A percentile compares a stretch with the other conserved stretches of the same genome.
Conservation (phyloP, 345 rosid species). For the Linum usitatissimum region DNA sequence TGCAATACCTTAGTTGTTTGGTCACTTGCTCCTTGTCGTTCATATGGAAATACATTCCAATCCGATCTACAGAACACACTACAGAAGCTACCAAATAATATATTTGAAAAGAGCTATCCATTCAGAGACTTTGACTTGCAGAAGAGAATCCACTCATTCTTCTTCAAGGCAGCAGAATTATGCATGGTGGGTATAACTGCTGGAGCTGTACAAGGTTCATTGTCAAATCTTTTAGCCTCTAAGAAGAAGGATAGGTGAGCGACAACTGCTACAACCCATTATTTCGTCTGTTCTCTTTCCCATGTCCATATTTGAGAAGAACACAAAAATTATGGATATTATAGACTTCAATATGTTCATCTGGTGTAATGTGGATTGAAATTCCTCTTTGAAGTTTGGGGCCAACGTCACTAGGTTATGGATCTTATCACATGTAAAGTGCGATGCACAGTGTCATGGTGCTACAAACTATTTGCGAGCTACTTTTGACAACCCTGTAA, state of each 20-base stretch:
- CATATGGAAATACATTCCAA: constrained; percentile 81
- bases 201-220: constrained; percentile 75
- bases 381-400: too few relatives aligned
- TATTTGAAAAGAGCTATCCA: constrained; percentile 86
- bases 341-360: too few relatives aligned
- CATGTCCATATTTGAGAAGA: background rate
- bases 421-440: too few relatives aligned
- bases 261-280: constrained; percentile 2
- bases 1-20: constrained; percentile 85
- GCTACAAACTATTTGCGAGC: background rate
- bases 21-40: constrained; percentile 90
- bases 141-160: constrained; percentile 79
- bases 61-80: constrained; percentile 88
- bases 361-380: too few relatives aligned
- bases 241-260: constrained; percentile 68
- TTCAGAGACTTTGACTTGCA: constrained; percentile 79
- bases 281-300: background rate
- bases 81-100: constrained; percentile 91
- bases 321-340: too few relatives aligned
- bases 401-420: too few relatives aligned
- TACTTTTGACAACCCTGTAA: background rate
- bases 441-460: background rate
- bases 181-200: constrained; percentile 64
- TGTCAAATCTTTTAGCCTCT: constrained; percentile 54
- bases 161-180: constrained; percentile 82